Conservation (phyloP, 176 grass and related monocot species). For the Musa acuminata region DNA sequence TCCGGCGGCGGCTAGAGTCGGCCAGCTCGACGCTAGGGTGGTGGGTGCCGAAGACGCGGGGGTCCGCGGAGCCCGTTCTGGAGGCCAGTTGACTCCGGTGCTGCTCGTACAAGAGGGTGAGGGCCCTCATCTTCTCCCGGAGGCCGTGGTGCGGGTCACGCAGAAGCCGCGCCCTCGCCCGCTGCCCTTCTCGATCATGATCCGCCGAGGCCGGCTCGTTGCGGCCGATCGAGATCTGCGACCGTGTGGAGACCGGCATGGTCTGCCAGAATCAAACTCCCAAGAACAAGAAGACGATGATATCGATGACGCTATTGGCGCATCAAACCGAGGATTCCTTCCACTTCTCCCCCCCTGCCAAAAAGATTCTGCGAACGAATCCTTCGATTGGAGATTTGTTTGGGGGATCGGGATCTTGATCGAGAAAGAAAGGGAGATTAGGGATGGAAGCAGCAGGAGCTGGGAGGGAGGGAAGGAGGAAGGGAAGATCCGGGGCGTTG, state of each 20-base stretch:
- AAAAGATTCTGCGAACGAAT: background rate
- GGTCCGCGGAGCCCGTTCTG: constrained; percentile 1
- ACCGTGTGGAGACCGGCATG: constrained; percentile 76
- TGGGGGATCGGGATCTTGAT: background rate
- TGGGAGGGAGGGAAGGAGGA: no score
- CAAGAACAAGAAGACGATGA: background rate
- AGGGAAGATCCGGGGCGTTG: background rate
- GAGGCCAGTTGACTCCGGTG: constrained; percentile 47
- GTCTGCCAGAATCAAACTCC: constrained; percentile 10
- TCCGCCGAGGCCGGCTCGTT: constrained; percentile 16
- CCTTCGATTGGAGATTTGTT: background rate
- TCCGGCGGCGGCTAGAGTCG: background rate
- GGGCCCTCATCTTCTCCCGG: constrained; percentile 62
- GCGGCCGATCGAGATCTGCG: constrained; percentile 27
- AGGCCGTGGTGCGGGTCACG: constrained; percentile 55
- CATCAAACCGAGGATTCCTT: background rate
- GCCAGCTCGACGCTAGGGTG: constrained; percentile 21
- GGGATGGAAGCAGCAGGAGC: background rate
- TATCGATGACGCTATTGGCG: background rate
- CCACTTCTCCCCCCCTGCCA: no score
- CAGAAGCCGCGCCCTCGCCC: constrained; percentile 8
- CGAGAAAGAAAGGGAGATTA: background rate
- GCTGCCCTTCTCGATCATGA: constrained; percentile 1
- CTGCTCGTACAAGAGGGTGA: constrained; percentile 70
- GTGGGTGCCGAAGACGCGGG: constrained; percentile 23